Evolutionary conservation across 768 basidiomycete species (phyloP), one percentile per base, ranked within the genome.

Genomic region (Rubroboletus pulcherrimus): DNA sequence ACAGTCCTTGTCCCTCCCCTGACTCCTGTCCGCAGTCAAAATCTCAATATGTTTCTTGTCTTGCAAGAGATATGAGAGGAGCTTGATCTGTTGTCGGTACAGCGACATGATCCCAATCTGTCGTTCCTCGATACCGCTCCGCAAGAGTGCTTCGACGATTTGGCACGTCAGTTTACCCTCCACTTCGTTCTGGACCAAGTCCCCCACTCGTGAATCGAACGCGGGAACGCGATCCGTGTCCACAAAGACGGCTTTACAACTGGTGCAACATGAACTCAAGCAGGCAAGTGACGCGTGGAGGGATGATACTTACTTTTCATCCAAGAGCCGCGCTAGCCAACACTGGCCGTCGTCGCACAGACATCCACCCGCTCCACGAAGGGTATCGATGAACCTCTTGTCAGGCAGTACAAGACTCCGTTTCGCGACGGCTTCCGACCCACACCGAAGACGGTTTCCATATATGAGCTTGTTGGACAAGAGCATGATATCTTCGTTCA

Each of bases 401-500:
- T 81, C 65, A 0, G 84, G 83, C 30, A 97, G 65, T 1, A 64
- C 63, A 52, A 98, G 70, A 19, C 68, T 75, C 61, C 78, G 78
- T 39, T 77, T 74, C 31, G 90, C 89, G 11, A 96, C 84, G 17
- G 75, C 73, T 44, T 84, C 82, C 10, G 81, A 86, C 5, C 96
- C 97, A 66, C 93, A 96, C 45, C 74, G 78, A 40, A 98, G 77
- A 19, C 86, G 79, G 55, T 87, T 81, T 10, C 80, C 75, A 63
- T 98, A 98, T 10, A 98, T 86, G 45, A 98, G 83, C 53, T 77
- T 78, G 70, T 98, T 98, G 2, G 91, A 91, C 9, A 98, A 75
- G 10, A 81, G 67, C 95, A 98, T 98, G 67, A 98, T 97, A 57
- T 96, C 93, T 53, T 82, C 82, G 70, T 96, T 98, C 97, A 98